Evolutionary conservation across 208 protist species (phyloP).

Genomic region (Leishmania guyanensis): DNA sequence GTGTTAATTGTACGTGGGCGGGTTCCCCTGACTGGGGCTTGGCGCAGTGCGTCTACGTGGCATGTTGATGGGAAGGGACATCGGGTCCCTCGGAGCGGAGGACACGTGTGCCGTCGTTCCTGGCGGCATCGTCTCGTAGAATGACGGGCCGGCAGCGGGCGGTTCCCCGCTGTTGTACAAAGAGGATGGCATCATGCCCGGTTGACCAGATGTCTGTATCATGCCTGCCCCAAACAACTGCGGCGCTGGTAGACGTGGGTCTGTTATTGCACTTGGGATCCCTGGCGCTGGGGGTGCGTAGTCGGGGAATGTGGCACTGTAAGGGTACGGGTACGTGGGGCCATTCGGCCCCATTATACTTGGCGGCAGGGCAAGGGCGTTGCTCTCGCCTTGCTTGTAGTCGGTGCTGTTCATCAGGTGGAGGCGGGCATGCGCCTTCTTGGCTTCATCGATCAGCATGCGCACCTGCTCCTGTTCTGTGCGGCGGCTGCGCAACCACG

Average conservation of each 20-base stretch:
- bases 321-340: conserved; percentile 2
- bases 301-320: not conserved
- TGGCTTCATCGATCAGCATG: conserved; percentile 51
- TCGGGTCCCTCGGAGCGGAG: not conserved
- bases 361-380: conserved; percentile 3
- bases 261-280: not conserved
- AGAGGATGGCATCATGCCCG: conserved; percentile 10
- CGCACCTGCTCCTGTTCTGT: conserved; percentile 48
- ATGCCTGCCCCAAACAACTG: conserved; percentile 33
- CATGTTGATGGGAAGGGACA: conserved; percentile 26
- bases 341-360: conserved; percentile 15
- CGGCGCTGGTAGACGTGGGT: conserved; percentile 17
- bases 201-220: conserved; percentile 9
- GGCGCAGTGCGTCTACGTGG: conserved; percentile 19
- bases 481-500: conserved; percentile 52
- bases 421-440: conserved; percentile 50
- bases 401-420: conserved; percentile 42
- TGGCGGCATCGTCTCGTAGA: conserved; percentile 6
- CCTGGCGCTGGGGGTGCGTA: not conserved
- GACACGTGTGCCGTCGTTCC: not conserved
- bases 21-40: conserved; percentile 1
- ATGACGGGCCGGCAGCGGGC: not conserved
- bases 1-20: conserved; percentile 8
- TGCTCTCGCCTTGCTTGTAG: conserved; percentile 11
- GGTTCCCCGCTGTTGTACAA: not conserved